phyloP scores from a whole-genome alignment of 2,329 filamentous ascomycete species.

The Lithohypha guttulata region DNA sequence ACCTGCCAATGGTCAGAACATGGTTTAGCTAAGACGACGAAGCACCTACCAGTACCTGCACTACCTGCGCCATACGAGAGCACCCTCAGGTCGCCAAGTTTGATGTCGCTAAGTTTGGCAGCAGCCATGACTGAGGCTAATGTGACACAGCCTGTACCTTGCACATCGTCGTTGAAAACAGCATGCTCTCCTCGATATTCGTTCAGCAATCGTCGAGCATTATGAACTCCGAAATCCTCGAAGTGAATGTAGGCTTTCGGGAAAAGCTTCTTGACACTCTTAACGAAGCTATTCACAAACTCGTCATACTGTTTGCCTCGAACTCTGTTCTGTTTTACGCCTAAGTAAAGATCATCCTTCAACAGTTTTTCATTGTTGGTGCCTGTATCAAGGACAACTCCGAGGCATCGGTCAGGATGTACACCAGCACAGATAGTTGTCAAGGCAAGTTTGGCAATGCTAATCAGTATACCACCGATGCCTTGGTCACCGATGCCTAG shows the following conservation, averaged over 20 bases:
- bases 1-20: too few species aligned
- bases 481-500: slow-evolving; percentile 85
- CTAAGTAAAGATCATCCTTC: slow-evolving; percentile 68
- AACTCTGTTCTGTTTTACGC: slow-evolving; percentile 55
- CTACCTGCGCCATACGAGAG: slow-evolving; percentile 72
- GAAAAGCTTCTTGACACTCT: slow-evolving; percentile 55
- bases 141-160: slow-evolving; percentile 80
- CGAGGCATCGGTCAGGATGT: slow-evolving; percentile 65
- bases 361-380: slow-evolving; percentile 69
- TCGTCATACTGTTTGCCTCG: slow-evolving; percentile 63
- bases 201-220: slow-evolving; percentile 67
- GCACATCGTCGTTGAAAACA: slow-evolving; percentile 87
- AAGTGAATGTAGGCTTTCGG: slow-evolving; percentile 80
- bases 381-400: slow-evolving; percentile 75
- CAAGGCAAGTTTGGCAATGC: slow-evolving; percentile 69
- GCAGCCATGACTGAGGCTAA: slow-evolving; percentile 71
- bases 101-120: slow-evolving; percentile 55
- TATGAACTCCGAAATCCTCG: slow-evolving; percentile 72
- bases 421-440: slow-evolving; percentile 81
- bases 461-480: slow-evolving; percentile 73
- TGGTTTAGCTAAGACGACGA: too few species aligned
- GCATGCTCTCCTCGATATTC: slow-evolving; percentile 61
- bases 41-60: too few species aligned
- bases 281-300: slow-evolving; percentile 66
- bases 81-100: slow-evolving; percentile 58